Base-by-base conservation (phyloP, 139 green algal genomes). In the Chlamydomonas sp. region DNA sequence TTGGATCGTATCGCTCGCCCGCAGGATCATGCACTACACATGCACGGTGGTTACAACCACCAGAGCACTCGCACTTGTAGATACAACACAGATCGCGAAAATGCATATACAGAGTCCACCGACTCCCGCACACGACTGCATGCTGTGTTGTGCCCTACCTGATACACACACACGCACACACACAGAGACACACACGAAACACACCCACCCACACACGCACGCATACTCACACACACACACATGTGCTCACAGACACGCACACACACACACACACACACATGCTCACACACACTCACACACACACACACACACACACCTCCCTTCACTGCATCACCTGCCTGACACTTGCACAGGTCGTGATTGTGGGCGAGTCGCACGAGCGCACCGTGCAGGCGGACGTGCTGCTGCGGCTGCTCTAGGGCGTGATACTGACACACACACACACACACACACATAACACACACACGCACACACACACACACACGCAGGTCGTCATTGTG, bases 301-400 rank as follows among this genome's bases (percentile, higher is more conserved):
- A 28, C 16, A 16, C 16, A 22, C 47, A 28, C 47, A 57, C 20
- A 57, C 16, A 57, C 20, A 57, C 47, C 47, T 57, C 22, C 22
- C 26, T 20, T 36, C 34, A 36, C 8, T 26, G 26, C 54, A 64
- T 30, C 8, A 26, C 34, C 34, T 33, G 34, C 26, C 34, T 64
- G 24, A 10, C 16, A 10, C 16, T 64, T 22, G 24, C 34, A 30
- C 72, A 77, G 72, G 83, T 90, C 10, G 82, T 97, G 24, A 84
- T 99, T 33, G 74, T 99, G 58, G 94, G 98, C 70, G 94, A 99
- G 79, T 94, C 94, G 6, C 94, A 99, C 74, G 94, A 99, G 81
- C 83, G 94, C 26, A 96, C 87, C 0, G 81, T 98, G 35, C 70
- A 87, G 63, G 96, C 92, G 28, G 93, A 98, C 71, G 83, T 97